A percentile compares a stretch with the other conserved stretches of the same genome.
These are phyloP conservation scores for Fusarium sp. DNA, from an alignment of 2,329 filamentous ascomycete genomes.

Conservation along the genomic window DNA sequence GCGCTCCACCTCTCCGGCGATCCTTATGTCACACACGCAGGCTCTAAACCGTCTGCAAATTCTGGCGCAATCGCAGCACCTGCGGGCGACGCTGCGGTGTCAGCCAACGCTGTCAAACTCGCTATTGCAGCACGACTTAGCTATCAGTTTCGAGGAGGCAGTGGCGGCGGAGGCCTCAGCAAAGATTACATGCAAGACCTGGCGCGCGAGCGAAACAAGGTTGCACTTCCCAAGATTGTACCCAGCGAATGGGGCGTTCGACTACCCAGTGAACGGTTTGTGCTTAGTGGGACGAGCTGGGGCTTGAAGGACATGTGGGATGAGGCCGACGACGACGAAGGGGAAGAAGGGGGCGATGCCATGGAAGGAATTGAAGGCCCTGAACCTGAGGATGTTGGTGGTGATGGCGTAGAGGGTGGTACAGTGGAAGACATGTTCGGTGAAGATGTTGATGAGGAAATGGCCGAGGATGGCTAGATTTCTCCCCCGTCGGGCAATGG, in stretches of 20 bases:
- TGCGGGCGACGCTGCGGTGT: constrained; percentile 71
- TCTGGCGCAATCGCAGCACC: constrained; percentile 65
- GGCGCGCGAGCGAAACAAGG: constrained; percentile 79
- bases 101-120: constrained; percentile 78
- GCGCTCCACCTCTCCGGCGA: constrained; percentile 79
- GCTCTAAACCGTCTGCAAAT: constrained; percentile 65
- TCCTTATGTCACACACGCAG: constrained; percentile 75
- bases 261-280: constrained; percentile 78
- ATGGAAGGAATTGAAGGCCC: constrained; percentile 65
- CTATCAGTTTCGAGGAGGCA: constrained; percentile 76
- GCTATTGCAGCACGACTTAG: constrained; percentile 79
- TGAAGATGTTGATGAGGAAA: constrained; percentile 70
- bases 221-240: constrained; percentile 74
- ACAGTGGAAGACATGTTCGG: constrained; percentile 71
- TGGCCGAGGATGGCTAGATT: constrained; percentile 61
- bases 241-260: constrained; percentile 78
- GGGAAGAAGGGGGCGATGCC: constrained; percentile 62
- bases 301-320: constrained; percentile 74
- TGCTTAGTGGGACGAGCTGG: constrained; percentile 77
- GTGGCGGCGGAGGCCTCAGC: constrained; percentile 68
- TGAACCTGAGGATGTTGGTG: constrained; percentile 60
- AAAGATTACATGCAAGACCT: constrained; percentile 86
- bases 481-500: constrained; percentile 18
- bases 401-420: constrained; percentile 65
- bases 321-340: constrained; percentile 61